These are phyloP conservation scores for Amphichorda felina DNA, from an alignment of 2,329 filamentous ascomycete genomes.

Conservation along the genomic window DNA sequence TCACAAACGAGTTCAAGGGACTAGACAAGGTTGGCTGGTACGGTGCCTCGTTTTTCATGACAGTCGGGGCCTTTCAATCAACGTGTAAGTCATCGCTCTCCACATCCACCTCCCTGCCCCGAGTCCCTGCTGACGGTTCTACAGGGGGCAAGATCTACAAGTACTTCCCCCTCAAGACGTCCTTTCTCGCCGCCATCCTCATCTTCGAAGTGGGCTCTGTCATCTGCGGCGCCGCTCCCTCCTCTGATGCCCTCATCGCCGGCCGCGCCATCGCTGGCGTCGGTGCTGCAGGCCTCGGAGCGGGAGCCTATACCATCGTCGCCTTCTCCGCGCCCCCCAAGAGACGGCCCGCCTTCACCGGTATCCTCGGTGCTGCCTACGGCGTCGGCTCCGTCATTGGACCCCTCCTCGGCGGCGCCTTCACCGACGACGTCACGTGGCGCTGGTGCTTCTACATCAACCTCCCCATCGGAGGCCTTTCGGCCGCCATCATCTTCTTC, in stretches of 20 bases:
- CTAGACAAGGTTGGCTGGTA: constrained; percentile 48
- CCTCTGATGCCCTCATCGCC: constrained; percentile 34
- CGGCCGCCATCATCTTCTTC: constrained; percentile 14
- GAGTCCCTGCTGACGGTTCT: no score
- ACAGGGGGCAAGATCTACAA: constrained; percentile 35
- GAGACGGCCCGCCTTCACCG: constrained; percentile 12
- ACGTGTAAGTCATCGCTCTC: constrained; percentile 22
- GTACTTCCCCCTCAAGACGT: constrained; percentile 38
- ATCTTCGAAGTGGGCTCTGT: constrained; percentile 43
- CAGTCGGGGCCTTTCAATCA: constrained; percentile 30
- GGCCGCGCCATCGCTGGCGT: constrained; percentile 37
- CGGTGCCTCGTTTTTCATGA: constrained; percentile 41
- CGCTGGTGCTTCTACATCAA: constrained; percentile 20
- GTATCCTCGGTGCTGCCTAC: constrained; percentile 12
- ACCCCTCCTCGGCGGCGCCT: constrained; percentile 13
- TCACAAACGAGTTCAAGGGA: constrained; percentile 38
- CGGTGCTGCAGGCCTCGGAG: constrained; percentile 30
- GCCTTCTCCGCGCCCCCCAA: constrained; percentile 17
- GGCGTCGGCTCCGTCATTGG: constrained; percentile 13
- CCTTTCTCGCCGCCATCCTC: constrained; percentile 33
- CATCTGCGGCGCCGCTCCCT: constrained; percentile 34
- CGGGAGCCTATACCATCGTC: constrained; percentile 32
- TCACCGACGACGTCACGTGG: constrained; percentile 13
- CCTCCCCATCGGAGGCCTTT: constrained; percentile 15
- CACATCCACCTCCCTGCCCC: no score